Evolutionary conservation across 805 yeast species (phyloP), one percentile per base, ranked within the genome.

Genomic region (Wickerhamomyces kurtzmanii): DNA sequence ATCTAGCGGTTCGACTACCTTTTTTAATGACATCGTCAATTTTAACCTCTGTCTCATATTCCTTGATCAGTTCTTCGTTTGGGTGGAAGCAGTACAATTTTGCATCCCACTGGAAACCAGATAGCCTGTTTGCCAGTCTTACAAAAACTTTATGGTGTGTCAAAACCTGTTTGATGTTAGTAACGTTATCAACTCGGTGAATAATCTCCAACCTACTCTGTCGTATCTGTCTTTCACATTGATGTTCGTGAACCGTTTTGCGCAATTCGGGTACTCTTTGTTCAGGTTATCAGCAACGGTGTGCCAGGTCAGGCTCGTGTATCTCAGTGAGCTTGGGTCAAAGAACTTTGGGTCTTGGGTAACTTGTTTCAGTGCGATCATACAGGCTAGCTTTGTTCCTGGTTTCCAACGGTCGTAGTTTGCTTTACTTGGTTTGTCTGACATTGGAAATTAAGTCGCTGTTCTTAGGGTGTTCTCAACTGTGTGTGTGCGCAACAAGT

Each of bases 391-490:
- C 23, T 45, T 45, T 5, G 43, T 43, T 14, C 48, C 45, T 1
- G 50, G 47, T 31, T 42, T 45, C 50, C 50, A 45, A 16, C 50
- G 24, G 23, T 44, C 49, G 22, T 44, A 45, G 23, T 44, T 45
- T 8, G 49, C 37, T 26, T 28, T 28, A n/a, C n/a, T n/a, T n/a
- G n/a, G n/a, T n/a, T n/a, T n/a, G n/a, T n/a, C n/a, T n/a, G n/a
- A n/a, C n/a, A n/a, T n/a, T n/a, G n/a, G n/a, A n/a, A n/a, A n/a
- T n/a, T n/a, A n/a, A n/a, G n/a, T n/a, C n/a, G n/a, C n/a, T n/a
- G n/a, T n/a, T n/a, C n/a, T n/a, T n/a, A n/a, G n/a, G n/a, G n/a
- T n/a, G n/a, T n/a, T n/a, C n/a, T n/a, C n/a, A n/a, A n/a, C n/a
- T n/a, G n/a, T n/a, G n/a, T n/a, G n/a, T n/a, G n/a, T n/a, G n/a